Percentiles rank a stretch among this genome's conserved stretches.
phyloP scores from a whole-genome alignment of 805 yeast species.

The Sugiyamaella lignohabitans region DNA sequence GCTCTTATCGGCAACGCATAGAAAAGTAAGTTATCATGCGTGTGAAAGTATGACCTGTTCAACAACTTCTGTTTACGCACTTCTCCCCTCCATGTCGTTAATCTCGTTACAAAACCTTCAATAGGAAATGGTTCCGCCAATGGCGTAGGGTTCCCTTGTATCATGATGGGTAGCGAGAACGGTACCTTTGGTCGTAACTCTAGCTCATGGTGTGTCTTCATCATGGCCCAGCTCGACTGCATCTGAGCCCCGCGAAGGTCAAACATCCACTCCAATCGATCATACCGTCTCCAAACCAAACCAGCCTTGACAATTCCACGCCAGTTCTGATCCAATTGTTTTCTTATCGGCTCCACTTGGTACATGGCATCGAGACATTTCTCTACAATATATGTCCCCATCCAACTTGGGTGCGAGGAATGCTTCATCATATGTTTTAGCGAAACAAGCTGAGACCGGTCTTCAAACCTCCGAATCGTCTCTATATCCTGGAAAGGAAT shows the following conservation, averaged over 20 bases:
- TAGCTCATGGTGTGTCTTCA: slow-evolving; percentile 41
- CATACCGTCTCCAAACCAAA: slow-evolving; percentile 60
- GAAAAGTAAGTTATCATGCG: slow-evolving; percentile 56
- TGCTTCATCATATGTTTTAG: slow-evolving; percentile 4
- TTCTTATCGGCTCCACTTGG: slow-evolving; percentile 15
- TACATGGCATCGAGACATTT: slow-evolving; percentile 34
- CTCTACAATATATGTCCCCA: slow-evolving; percentile 31
- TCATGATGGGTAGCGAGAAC: slow-evolving; percentile 23
- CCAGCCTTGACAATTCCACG: slow-evolving; percentile 35
- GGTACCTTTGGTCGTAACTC: slow-evolving; percentile 46
- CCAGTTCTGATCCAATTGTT: slow-evolving; percentile 14
- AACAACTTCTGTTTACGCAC: slow-evolving; percentile 38
- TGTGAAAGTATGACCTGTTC: slow-evolving; percentile 55
- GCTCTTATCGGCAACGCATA: slow-evolving; percentile 50
- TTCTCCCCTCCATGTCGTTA: slow-evolving; percentile 46
- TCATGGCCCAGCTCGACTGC: slow-evolving; percentile 40
- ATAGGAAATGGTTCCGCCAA: slow-evolving; percentile 60
- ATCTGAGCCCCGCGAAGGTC: slow-evolving; percentile 40
- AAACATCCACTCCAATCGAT: slow-evolving; percentile 64
- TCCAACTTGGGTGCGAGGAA: slow-evolving; percentile 12
- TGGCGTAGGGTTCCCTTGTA: slow-evolving; percentile 17
- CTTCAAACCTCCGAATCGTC: not conserved
- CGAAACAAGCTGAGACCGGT: slow-evolving; percentile 3
- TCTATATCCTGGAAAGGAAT: slow-evolving; percentile 36
- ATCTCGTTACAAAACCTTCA: slow-evolving; percentile 71